Evolutionary conservation across 345 rosid genomes (phyloP), one percentile per base, ranked within the genome.

Genomic region (Draba incana): DNA sequence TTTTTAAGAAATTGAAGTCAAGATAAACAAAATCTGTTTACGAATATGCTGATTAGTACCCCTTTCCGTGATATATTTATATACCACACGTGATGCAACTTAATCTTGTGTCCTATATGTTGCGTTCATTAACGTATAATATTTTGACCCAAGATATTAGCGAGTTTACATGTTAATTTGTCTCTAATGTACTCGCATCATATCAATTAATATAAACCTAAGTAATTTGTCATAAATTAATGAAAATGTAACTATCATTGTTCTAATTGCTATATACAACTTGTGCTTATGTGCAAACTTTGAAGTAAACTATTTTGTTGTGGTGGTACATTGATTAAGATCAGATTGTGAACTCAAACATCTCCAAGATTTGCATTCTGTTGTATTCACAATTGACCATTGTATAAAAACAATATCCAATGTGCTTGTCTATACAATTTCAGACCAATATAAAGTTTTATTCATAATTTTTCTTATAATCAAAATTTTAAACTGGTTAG

Each of bases 1-100:
- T 74, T 74, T 60, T 13, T 0, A 37, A 30, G 56, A 61, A 61
- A 44, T n/a, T 20, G 47, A 46, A 68, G 69, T 75, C 78, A 75
- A 68, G 30, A 12, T 54, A 13, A 35, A 75, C 52, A 75, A 61
- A 61, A 46, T 61, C 30, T 68, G n/a, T 48, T 31, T 28, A 24
- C n/a, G 59, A 62, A 62, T 54, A 46, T 54, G 58, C 60, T 62
- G 59, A 30, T 68, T n/a, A 45, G 20, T 63, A 62, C 53, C 42
- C 6, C n/a, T 23, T 70, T 37, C 10, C 46, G 56, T 48, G 39
- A 3, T 2, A 28, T 3, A 23, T 38, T 25, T 37, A 8, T 56
- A 64, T 4, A 31, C 24, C 39, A 46, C 58, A 10, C 52, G 49
- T 72, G 39, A 57, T 57, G 53, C 31, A 31, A 20, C 31, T 41